phyloP scores from a whole-genome alignment of 2,329 filamentous ascomycete genomes.

The Myriangium duriaei region DNA sequence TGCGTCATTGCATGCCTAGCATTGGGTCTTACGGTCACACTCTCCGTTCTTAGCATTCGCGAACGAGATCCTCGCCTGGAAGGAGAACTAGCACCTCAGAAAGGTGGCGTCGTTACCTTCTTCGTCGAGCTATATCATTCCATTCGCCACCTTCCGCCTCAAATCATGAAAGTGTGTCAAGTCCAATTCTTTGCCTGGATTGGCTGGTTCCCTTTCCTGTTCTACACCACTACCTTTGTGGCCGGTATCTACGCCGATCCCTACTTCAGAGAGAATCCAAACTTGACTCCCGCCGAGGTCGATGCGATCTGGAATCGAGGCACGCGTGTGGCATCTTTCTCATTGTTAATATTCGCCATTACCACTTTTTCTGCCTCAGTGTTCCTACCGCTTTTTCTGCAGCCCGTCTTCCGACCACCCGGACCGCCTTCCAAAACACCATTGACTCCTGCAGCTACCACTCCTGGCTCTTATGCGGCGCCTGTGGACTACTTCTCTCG shows the following conservation, averaged over 20 bases:
- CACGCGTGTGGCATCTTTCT: slow-evolving; percentile 78
- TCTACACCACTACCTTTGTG: slow-evolving; percentile 90
- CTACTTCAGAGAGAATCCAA: slow-evolving; percentile 60
- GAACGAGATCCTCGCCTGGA: slow-evolving; percentile 74
- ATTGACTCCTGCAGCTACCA: slow-evolving; percentile 26
- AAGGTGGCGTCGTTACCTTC: slow-evolving; percentile 60
- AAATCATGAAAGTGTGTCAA: slow-evolving; percentile 66
- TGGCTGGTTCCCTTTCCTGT: slow-evolving; percentile 78
- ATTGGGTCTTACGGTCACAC: slow-evolving; percentile 53
- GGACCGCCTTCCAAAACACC: slow-evolving; percentile 25
- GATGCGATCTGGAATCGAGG: slow-evolving; percentile 71
- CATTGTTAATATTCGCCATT: slow-evolving; percentile 76
- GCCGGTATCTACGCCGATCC: slow-evolving; percentile 87
- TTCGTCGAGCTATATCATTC: slow-evolving; percentile 68
- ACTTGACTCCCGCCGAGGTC: slow-evolving; percentile 65
- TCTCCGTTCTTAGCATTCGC: slow-evolving; percentile 56
- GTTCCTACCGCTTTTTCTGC: slow-evolving; percentile 72
- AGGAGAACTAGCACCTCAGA: slow-evolving; percentile 45
- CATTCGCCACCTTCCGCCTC: slow-evolving; percentile 64
- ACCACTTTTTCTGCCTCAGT: slow-evolving; percentile 73
- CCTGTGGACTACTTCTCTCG: slow-evolving; percentile 18
- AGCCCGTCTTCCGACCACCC: slow-evolving; percentile 56
- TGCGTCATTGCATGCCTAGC: slow-evolving; percentile 72
- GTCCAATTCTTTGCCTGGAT: slow-evolving; percentile 66
- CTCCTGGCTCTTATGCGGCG: slow-evolving; percentile 17